Evolutionary conservation across 2,329 filamentous ascomycete genomes (phyloP), one percentile per base, ranked within the genome.

Genomic region (Graphilbum sp.): DNA sequence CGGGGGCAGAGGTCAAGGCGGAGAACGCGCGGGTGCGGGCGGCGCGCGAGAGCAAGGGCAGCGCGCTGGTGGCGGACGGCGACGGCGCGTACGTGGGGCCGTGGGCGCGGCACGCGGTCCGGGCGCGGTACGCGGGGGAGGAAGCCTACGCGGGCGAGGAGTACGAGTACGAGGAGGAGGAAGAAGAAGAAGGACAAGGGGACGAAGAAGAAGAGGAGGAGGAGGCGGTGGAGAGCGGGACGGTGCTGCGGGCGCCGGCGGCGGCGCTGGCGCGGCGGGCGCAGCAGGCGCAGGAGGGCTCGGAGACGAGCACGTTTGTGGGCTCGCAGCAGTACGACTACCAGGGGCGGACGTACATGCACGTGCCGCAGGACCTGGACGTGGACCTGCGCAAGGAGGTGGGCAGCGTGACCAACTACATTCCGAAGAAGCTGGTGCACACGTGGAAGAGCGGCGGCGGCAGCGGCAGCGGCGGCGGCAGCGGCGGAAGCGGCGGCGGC

Each of bases 291-390:
- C 65, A 67, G 46, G 46, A 67, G 50, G 75, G 75, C 42, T 72
- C 72, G 20, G 90, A 98, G 62, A 90, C 79, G 37, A 86, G 79
- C 32, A 78, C 76, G 33, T 98, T 96, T 60, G 81, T 94, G 52
- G 90, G 87, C 44, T 69, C 70, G 31, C 67, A 82, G 52, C 66
- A 90, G 59, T 79, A 77, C 63, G 90, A 98, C 56, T 98, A 98
- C 62, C 82, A 92, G 55, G 90, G 90, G 35, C 70, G 90, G 46
- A 93, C 88, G 25, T 98, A 46, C 56, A 95, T 98, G 88, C 90
- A 98, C 59, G 69, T 96, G 34, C 90, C 90, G 4, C 86, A 85
- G 55, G 87, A 94, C 54, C 62, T 94, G 59, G 83, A 85, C 52
- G 66, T 94, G 54, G 82, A 93, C 54, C 65, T 98, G 49, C 72